Evolutionary conservation across 371 early-diverging fungal species (phyloP).

Genomic region (Sanchytrium tribonematis): DNA sequence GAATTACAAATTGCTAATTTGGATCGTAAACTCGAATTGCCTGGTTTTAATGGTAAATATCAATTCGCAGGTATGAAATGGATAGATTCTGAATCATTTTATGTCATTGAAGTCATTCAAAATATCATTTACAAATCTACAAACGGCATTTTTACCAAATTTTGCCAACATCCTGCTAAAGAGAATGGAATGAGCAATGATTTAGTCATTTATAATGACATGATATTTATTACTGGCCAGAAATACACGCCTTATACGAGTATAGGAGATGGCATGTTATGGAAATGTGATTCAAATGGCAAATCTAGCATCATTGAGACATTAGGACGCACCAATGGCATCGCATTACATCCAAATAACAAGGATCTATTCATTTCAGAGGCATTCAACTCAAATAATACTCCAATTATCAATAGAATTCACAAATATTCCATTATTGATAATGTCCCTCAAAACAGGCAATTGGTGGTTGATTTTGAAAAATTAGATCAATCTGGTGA

Average conservation of each 20-base stretch:
- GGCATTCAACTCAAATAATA: slow-evolving; percentile 10
- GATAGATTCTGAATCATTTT: neutral
- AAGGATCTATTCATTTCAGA: slow-evolving; percentile 21
- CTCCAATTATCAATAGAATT: slow-evolving; percentile 15
- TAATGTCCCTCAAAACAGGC: slow-evolving; percentile 9
- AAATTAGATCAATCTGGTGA: slow-evolving; percentile 12
- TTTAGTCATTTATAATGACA: neutral
- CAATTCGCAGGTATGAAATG: neutral
- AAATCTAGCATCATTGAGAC: slow-evolving; percentile 10
- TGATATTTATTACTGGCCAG: slow-evolving; percentile 19
- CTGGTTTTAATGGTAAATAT: no score
- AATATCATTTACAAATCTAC: neutral
- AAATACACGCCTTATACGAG: slow-evolving; percentile 12
- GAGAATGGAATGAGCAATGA: neutral
- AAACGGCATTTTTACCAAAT: neutral
- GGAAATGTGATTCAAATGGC: slow-evolving; percentile 13
- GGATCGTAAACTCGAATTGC: no score
- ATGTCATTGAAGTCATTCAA: neutral
- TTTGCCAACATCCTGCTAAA: neutral
- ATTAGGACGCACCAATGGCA: slow-evolving; percentile 22
- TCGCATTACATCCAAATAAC: slow-evolving; percentile 20
- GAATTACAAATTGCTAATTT: no score
- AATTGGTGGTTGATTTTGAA: slow-evolving; percentile 16
- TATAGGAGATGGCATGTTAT: slow-evolving; percentile 19
- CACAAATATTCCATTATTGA: slow-evolving; percentile 9